Evolutionary conservation across 805 yeast genomes (phyloP).

Genomic region (Kluyveromyces dobzhanskii): DNA sequence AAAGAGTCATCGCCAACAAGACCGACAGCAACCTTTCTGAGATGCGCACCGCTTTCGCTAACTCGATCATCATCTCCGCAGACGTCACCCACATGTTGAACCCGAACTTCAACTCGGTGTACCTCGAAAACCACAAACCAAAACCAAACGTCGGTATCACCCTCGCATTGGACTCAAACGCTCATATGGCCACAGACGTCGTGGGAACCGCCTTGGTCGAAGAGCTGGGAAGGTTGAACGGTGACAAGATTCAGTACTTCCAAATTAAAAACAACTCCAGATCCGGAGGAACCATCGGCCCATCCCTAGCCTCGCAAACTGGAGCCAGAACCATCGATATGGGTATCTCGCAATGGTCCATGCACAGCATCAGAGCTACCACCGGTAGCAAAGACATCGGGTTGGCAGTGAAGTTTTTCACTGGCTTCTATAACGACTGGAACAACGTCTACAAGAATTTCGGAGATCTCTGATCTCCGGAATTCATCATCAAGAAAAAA

Average conservation of each 20-base stretch:
- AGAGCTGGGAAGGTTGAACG: slow-evolving; percentile 57
- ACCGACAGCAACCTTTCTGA: slow-evolving; percentile 19
- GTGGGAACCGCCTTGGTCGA: slow-evolving; percentile 63
- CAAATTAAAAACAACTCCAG: slow-evolving; percentile 80
- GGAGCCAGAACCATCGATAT: slow-evolving; percentile 73
- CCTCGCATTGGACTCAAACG: slow-evolving; percentile 67
- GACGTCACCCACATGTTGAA: slow-evolving; percentile 78
- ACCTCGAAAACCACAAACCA: slow-evolving; percentile 73
- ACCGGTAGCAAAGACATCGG: slow-evolving; percentile 73
- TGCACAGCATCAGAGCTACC: slow-evolving; percentile 82
- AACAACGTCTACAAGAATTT: slow-evolving; percentile 46
- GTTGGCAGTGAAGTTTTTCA: slow-evolving; percentile 62
- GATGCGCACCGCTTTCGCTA: slow-evolving; percentile 47
- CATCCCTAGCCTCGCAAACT: slow-evolving; percentile 50
- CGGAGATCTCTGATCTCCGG: slow-evolving; percentile 39
- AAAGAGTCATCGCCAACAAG: slow-evolving; percentile 39
- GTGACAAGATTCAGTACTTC: slow-evolving; percentile 66
- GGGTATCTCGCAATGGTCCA: slow-evolving; percentile 76
- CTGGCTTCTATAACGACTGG: slow-evolving; percentile 64
- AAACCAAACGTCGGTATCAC: slow-evolving; percentile 70
- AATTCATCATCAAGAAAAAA: too few relatives aligned
- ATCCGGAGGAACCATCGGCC: slow-evolving; percentile 89
- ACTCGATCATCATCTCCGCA: slow-evolving; percentile 72
- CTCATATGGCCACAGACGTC: slow-evolving; percentile 76
- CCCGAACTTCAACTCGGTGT: slow-evolving; percentile 64